These are phyloP conservation scores for Neolentinus lepideus DNA, from an alignment of 1,284 basidiomycete species.

Conservation along the genomic window DNA sequence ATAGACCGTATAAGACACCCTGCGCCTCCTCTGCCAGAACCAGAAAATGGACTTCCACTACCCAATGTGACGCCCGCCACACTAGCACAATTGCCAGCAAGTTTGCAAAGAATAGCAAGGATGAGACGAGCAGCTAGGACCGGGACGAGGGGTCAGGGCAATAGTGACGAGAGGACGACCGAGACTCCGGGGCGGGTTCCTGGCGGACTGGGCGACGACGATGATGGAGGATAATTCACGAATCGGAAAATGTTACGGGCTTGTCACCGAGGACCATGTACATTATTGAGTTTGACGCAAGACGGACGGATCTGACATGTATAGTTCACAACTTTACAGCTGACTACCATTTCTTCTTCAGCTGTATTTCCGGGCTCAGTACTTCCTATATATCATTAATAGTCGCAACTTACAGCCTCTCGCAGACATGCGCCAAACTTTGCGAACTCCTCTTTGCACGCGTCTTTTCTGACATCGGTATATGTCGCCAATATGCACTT, in stretches of 20 bases:
- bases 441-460: slow-evolving; percentile 72
- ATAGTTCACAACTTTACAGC: background rate
- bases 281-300: slow-evolving; percentile 2
- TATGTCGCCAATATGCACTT: slow-evolving; percentile 73
- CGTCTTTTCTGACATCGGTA: slow-evolving; percentile 69
- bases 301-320: background rate
- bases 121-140: slow-evolving; percentile 19
- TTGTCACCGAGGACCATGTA: background rate
- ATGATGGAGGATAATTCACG: background rate
- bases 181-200: background rate
- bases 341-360: slow-evolving; percentile 57
- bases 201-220: background rate
- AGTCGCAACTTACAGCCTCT: slow-evolving; percentile 44
- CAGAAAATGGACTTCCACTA: slow-evolving; percentile 41
- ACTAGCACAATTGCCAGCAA: slow-evolving; percentile 28
- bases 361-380: slow-evolving; percentile 29
- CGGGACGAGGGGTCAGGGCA: background rate
- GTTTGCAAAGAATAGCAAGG: slow-evolving; percentile 45
- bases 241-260: background rate
- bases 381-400: background rate
- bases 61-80: slow-evolving; percentile 54
- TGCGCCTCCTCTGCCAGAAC: slow-evolving; percentile 29
- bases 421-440: slow-evolving; percentile 71
- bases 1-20: slow-evolving; percentile 48
- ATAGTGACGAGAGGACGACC: background rate